phyloP scores from a whole-genome alignment of 306 rosid genomes.

The Luffa acutangula region DNA sequence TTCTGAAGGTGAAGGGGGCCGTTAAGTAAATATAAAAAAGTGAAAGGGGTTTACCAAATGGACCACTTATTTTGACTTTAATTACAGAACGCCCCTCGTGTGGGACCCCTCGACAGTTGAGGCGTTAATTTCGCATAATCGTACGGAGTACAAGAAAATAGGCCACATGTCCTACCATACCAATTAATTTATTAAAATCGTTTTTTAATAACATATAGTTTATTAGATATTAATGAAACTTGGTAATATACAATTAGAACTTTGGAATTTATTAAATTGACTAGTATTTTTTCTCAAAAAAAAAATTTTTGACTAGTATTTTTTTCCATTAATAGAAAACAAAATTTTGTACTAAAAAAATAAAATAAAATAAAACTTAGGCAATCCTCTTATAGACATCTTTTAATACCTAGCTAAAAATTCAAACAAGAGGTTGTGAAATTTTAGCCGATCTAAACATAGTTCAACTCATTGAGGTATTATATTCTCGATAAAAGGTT shows the following conservation, averaged over 20 bases:
- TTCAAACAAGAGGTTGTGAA: no score
- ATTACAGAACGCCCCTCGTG: slow-evolving; percentile 25
- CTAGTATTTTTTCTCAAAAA: not conserved
- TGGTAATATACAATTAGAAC: not conserved
- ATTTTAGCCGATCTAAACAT: no score
- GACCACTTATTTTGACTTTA: not conserved
- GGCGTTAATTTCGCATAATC: slow-evolving; percentile 46
- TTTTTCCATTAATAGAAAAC: not conserved
- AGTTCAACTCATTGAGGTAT: no score
- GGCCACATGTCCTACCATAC: not conserved
- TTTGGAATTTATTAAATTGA: not conserved
- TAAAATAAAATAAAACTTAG: no score
- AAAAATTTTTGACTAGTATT: not conserved
- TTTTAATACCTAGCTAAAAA: no score
- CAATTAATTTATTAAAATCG: not conserved
- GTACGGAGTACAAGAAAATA: not conserved
- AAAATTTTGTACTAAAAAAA: no score
- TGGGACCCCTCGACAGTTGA: slow-evolving; percentile 46
- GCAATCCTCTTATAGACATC: no score
- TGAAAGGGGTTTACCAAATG: not conserved
- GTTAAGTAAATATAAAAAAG: slow-evolving; percentile 4
- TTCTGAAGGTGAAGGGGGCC: not conserved
- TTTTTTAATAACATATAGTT: not conserved
- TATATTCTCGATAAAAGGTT: no score
- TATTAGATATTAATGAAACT: not conserved